Conservation (phyloP, 495 filamentous ascomycete genomes). For the Hypoxylon lienhwacheense region DNA sequence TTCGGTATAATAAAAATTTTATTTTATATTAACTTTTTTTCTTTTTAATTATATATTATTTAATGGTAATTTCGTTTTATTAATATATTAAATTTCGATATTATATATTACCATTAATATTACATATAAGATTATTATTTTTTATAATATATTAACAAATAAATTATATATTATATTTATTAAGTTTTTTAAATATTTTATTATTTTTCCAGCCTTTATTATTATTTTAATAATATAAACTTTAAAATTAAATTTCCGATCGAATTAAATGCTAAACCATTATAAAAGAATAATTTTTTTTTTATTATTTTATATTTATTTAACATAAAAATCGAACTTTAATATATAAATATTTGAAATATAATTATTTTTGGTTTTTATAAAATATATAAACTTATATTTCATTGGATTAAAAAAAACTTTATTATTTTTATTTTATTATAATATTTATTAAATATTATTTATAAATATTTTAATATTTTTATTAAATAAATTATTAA, state of each 20-base stretch:
- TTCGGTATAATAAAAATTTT: not conserved
- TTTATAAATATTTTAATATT: slow-evolving; percentile 1
- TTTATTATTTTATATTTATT: not conserved
- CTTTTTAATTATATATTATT: not conserved
- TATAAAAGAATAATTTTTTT: not conserved
- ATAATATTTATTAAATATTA: not conserved
- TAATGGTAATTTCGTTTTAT: not conserved
- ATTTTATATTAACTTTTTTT: not conserved
- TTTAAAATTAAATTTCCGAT: slow-evolving; percentile 1
- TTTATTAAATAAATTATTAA: not conserved
- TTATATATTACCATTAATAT: not conserved
- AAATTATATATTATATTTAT: not conserved
- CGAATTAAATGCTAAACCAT: not conserved
- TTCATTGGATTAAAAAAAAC: not conserved
- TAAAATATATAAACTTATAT: slow-evolving; percentile 1
- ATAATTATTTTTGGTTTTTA: not conserved
- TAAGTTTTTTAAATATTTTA: not conserved
- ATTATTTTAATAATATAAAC: not conserved
- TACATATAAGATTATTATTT: not conserved
- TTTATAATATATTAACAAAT: not conserved
- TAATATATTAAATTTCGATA: not conserved
- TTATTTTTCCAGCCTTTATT: not conserved
- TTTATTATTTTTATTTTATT: not conserved
- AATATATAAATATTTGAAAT: not conserved
- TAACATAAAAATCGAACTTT: not conserved